phyloP scores from a whole-genome alignment of 2,329 filamentous ascomycete species.

The Ceratocystis diversiconidia region DNA sequence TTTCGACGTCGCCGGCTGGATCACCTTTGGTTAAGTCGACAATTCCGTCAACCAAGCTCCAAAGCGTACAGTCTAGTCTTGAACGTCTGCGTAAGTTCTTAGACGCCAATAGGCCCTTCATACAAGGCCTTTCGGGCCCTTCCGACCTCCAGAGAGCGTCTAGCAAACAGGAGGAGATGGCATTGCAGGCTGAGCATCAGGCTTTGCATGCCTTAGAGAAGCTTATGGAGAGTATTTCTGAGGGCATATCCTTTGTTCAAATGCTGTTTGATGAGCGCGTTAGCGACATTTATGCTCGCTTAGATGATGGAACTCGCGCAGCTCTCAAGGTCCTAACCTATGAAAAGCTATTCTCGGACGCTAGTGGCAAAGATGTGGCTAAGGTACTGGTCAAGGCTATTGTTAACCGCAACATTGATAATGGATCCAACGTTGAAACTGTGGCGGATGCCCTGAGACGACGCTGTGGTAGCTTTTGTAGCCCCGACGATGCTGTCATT shows the following conservation, averaged over 20 bases:
- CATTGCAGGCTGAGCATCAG: conserved; percentile 85
- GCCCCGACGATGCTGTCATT: conserved; percentile 88
- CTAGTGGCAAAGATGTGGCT: conserved; percentile 71
- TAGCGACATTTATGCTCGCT: conserved; percentile 66
- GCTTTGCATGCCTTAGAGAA: conserved; percentile 75
- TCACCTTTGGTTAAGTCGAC: conserved; percentile 52
- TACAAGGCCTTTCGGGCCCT: conserved; percentile 85
- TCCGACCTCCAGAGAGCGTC: conserved; percentile 65
- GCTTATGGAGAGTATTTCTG: conserved; percentile 78
- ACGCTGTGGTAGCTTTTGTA: conserved; percentile 93
- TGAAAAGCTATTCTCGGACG: conserved; percentile 70
- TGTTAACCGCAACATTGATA: conserved; percentile 93
- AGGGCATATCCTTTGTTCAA: conserved; percentile 90
- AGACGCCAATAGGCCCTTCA: conserved; percentile 73
- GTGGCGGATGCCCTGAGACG: conserved; percentile 87
- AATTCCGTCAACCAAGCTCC: conserved; percentile 53
- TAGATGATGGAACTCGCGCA: conserved; percentile 56
- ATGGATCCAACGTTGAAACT: conserved; percentile 91
- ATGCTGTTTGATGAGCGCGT: conserved; percentile 91
- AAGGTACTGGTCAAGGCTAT: conserved; percentile 95
- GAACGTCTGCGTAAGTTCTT: conserved; percentile 70
- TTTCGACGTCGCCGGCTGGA: conserved; percentile 37
- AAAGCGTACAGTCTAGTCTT: conserved; percentile 64
- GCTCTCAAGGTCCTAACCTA: conserved; percentile 68
- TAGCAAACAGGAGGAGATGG: conserved; percentile 80